Percentiles rank a stretch among this genome's conserved stretches.
Conservation (phyloP, 2,329 filamentous ascomycete species). For the Penicillium griseofulvum region DNA sequence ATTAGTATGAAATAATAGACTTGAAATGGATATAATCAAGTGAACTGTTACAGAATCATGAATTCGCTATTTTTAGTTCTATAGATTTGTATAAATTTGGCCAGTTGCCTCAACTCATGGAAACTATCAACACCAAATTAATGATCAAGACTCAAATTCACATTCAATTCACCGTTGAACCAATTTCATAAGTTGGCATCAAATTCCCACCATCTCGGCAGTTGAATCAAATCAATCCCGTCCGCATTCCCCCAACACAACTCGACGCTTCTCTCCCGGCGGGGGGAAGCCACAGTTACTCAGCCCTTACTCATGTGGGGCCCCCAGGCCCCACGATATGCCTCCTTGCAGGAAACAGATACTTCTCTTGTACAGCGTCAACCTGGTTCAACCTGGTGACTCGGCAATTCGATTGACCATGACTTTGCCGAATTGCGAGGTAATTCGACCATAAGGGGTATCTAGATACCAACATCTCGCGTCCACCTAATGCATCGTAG, state of each 20-base stretch:
- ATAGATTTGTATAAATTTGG: neutral
- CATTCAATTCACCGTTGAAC: no score
- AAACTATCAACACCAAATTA: neutral
- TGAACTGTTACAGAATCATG: neutral
- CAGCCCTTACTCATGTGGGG: slow-evolving; percentile 37
- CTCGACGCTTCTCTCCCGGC: neutral
- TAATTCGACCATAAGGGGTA: neutral
- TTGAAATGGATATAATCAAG: neutral
- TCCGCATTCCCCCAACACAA: neutral
- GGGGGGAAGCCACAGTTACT: slow-evolving; percentile 28
- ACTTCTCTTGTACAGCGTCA: neutral
- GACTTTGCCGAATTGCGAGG: slow-evolving; percentile 25
- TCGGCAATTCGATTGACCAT: slow-evolving; percentile 25
- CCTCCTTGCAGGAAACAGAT: neutral
- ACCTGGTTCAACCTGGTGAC: slow-evolving; percentile 7
- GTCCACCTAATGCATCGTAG: slow-evolving; percentile 3
- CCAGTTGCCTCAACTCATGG: neutral
- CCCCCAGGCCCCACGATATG: no score
- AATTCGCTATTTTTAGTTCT: neutral
- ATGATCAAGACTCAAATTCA: no score
- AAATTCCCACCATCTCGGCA: slow-evolving; percentile 9
- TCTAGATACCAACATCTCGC: neutral
- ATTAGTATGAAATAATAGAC: slow-evolving; percentile 22
- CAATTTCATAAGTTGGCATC: neutral
- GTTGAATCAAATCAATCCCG: slow-evolving; percentile 9